Base-by-base conservation (phyloP, 2,329 filamentous ascomycete genomes). In the Claviceps paspali region DNA sequence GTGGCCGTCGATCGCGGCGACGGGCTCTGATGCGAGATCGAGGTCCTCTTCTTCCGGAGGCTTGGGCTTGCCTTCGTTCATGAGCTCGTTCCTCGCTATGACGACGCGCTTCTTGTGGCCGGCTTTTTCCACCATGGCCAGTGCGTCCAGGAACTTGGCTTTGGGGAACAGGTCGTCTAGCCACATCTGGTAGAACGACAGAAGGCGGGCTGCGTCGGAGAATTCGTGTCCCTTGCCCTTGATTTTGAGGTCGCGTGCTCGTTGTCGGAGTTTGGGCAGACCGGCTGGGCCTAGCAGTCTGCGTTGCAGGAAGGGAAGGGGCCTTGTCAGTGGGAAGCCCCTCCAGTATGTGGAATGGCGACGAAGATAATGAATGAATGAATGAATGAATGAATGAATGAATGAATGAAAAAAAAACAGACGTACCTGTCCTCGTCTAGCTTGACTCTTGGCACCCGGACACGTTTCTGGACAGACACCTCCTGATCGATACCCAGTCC, bases 141-240 rank as follows among this genome's bases (percentile, higher is more conserved):
- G 64, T 3, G 82, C 91, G 51, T 98, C 91, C 33, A 82, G 72
- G 51, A 98, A 98, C 51, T 86, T 88, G 5, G 88, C 91, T 52
- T 92, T 86, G 10, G 91, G 91, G 52, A 87, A 98, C 10, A 98
- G 67, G 52, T 95, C 86, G 58, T 98, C 88, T 2, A 98, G 79
- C 91, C 91, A 98, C 39, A 94, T 60, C 55, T 96, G 91, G 54
- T 96, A 98, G 54, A 92, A 83, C 18, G 82, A 84, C 33, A 98
- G 68, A 18, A 98, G 69, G 12, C 78, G 75, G 0, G 79, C 73
- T 9, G 86, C 75, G 53, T 98, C 91, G 14, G 81, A 79, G 58
- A 91, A 96, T 78, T 98, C 91, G 54, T 96, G 84, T 1, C 87
- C 88, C 57, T 93, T 96, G 35, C 91, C 91, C 54, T 88, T 92